Evolutionary conservation across 805 yeast species (phyloP), one percentile per base, ranked within the genome.

Genomic region (Yamadazyma ubonensis): DNA sequence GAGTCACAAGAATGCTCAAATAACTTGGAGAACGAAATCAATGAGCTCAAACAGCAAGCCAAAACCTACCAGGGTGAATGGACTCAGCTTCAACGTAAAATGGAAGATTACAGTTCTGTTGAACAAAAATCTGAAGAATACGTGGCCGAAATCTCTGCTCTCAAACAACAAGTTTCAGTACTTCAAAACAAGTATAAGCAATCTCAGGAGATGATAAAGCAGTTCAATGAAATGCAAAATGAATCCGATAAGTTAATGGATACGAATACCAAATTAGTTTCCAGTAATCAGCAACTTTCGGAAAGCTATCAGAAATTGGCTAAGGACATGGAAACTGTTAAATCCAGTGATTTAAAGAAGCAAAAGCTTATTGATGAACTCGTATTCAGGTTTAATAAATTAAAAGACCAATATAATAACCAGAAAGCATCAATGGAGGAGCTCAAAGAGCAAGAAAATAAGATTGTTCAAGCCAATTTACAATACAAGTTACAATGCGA

Each of bases 271-370:
- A 14, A 33, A 10, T 33, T 39, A 12, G 29, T 26, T 4, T 11
- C 17, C 6, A 19, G 18, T 11, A 29, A 50, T 15, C 39, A 40
- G 6, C 49, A 47, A 17, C 50, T 50, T 25, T 43, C 44, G 18
- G 31, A 37, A 20, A 28, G 47, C n/a, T 34, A 36, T 15, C n/a
- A n/a, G n/a, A n/a, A n/a, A n/a, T n/a, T n/a, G n/a, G n/a, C n/a
- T n/a, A n/a, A n/a, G n/a, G n/a, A n/a, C n/a, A n/a, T n/a, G n/a
- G n/a, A n/a, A n/a, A n/a, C n/a, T n/a, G n/a, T n/a, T n/a, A n/a
- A n/a, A n/a, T n/a, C n/a, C n/a, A n/a, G n/a, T n/a, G n/a, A n/a
- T n/a, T n/a, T n/a, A n/a, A n/a, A 20, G 5, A 32, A 26, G 23
- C 29, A 38, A n/a, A 14, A 31, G 23, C 18, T 32, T 5, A 25